These are phyloP conservation scores for Flagelloscypha sp. DNA, from an alignment of 768 basidiomycete species.

Conservation along the genomic window DNA sequence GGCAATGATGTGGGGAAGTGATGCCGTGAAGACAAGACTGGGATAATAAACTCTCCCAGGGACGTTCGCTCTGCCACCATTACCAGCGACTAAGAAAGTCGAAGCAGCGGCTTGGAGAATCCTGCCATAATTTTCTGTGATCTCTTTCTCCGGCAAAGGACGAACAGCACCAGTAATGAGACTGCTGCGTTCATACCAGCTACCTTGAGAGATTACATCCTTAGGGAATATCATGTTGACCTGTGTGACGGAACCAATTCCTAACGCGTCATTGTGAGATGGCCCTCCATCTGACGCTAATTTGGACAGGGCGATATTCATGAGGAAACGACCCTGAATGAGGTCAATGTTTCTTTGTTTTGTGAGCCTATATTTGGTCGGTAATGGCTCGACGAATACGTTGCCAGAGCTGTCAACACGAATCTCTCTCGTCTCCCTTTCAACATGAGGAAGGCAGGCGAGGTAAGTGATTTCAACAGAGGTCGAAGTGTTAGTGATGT, in stretches of 20 bases:
- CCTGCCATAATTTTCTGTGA: constrained; percentile 14
- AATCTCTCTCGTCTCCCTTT: constrained; percentile 20
- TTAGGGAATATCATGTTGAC: constrained; percentile 10
- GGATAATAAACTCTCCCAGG: constrained; percentile 17
- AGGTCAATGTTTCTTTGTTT: constrained; percentile 17
- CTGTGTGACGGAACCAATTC: constrained; percentile 12
- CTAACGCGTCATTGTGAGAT: not conserved
- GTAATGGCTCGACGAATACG: constrained; percentile 13
- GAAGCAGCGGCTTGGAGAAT: constrained; percentile 13
- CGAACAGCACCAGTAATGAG: not conserved
- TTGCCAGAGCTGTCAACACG: constrained; percentile 13
- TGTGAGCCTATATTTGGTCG: constrained; percentile 5
- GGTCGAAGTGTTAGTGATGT: constrained; percentile 15
- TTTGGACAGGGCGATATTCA: too few species aligned
- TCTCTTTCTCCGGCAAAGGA: constrained; percentile 8
- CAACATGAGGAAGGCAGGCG: constrained; percentile 14
- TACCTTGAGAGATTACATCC: constrained; percentile 8
- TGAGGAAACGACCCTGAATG: constrained; percentile 16
- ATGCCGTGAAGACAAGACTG: constrained; percentile 17
- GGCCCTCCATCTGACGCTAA: not conserved
- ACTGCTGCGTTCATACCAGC: not conserved
- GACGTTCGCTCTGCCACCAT: constrained; percentile 19
- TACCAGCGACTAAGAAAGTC: constrained; percentile 11
- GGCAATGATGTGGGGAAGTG: constrained; percentile 18
- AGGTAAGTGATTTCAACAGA: constrained; percentile 15